These are phyloP conservation scores for Penicillium oxalicum DNA, from an alignment of 2,329 filamentous ascomycete species.

Conservation along the genomic window DNA sequence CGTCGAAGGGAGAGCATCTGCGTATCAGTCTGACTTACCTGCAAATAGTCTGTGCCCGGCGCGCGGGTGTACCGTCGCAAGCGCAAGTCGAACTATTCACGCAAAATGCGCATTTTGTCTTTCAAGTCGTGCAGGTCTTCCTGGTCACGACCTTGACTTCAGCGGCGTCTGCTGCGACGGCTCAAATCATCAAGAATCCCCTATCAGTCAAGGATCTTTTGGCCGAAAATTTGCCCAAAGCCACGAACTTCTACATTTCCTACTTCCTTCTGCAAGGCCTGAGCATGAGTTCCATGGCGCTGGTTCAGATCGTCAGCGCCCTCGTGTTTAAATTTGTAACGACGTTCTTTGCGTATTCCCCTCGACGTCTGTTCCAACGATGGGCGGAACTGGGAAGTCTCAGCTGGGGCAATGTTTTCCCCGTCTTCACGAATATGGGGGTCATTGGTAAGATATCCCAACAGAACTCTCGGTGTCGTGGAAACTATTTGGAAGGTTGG, in stretches of 20 bases:
- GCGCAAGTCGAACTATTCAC: slow-evolving; percentile 80
- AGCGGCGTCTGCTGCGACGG: slow-evolving; percentile 65
- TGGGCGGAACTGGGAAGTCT: slow-evolving; percentile 70
- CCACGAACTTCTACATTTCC: slow-evolving; percentile 90
- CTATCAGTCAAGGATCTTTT: slow-evolving; percentile 59
- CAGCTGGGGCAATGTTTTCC: slow-evolving; percentile 78
- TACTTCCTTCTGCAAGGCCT: slow-evolving; percentile 93
- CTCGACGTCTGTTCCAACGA: slow-evolving; percentile 67
- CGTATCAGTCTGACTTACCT: slow-evolving; percentile 2
- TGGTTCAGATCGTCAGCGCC: slow-evolving; percentile 69
- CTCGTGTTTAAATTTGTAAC: slow-evolving; percentile 67
- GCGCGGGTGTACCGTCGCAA: slow-evolving; percentile 72
- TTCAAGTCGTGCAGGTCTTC: slow-evolving; percentile 77
- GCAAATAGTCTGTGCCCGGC: slow-evolving; percentile 61
- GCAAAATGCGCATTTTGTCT: slow-evolving; percentile 77
- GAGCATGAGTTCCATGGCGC: slow-evolving; percentile 63
- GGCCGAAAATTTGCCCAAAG: slow-evolving; percentile 69
- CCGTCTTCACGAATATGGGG: slow-evolving; percentile 71
- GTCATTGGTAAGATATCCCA: slow-evolving; percentile 50
- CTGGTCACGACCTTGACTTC: slow-evolving; percentile 78
- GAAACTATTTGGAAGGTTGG: too few relatives aligned
- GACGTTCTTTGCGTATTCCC: slow-evolving; percentile 62
- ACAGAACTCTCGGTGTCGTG: too few relatives aligned
- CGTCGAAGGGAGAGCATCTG: not conserved
- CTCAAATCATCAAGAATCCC: slow-evolving; percentile 61